Evolutionary conservation across 2,329 filamentous ascomycete species (phyloP), one percentile per base, ranked within the genome.

Genomic region (Xylariaceae sp.): DNA sequence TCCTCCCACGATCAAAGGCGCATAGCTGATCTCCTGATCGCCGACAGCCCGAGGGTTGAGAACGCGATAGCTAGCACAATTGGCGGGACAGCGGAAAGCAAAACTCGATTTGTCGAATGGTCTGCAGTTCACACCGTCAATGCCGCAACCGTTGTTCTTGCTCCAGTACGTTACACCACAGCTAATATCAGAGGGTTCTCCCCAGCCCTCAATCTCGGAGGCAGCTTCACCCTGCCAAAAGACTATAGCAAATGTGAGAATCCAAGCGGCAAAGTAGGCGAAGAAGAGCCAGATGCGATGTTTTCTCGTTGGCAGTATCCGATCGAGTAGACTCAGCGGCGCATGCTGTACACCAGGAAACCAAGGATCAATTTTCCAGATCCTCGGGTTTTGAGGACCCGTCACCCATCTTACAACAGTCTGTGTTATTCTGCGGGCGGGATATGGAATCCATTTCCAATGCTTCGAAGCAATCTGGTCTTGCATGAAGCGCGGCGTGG

Each of bases 11-110:
- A 92, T 82, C n/a, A 91, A 71, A 1, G 86, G 77, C 21, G 74
- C 76, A 69, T 91, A 91, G 41, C 83, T 77, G 47, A 90, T 76
- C 63, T 88, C 84, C 65, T 87, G 80, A 62, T 86, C 83, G 29
- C 91, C 91, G 4, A 95, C 89, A 6, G 90, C 89, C 64, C 90
- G 83, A 16, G 89, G 88, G 64, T 92, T 90, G 33, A 90, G 76
- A 2, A 90, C 78, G 62, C 83, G 79, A 54, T 84, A 83, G 66
- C 82, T 83, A 40, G 82, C 82, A 71, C 91, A 95, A 66, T 86
- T 87, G 14, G 87, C 89, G 1, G 89, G 86, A 67, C 91, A 95
- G 52, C 87, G 81, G 69, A 95, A 95, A 0, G 89, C 80, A 65
- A 92, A 87, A 0, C 85, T 85, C 53, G 78, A 83, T 62, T 86